Base-by-base conservation (phyloP, 2,329 filamentous ascomycete species). In the Aspergillus fischeri region DNA sequence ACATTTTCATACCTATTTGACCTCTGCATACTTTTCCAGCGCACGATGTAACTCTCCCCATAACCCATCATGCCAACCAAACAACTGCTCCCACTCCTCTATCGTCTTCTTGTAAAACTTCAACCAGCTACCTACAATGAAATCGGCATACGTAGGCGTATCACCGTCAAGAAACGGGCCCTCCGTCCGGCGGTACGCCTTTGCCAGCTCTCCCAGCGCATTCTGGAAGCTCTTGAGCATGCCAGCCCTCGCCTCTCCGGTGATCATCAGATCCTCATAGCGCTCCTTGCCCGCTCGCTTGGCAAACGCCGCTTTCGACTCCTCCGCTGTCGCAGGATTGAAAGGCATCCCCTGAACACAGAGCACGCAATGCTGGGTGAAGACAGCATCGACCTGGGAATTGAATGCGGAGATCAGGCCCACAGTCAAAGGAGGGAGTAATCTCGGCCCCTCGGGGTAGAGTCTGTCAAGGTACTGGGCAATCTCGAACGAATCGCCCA, bases 381-480 rank as follows among this genome's bases (percentile, higher is more conserved):
- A 60, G 41, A 56, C 21, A 3, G 59, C 53, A 41, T 60, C 53
- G 5, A 60, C 59, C 17, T 53, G 50, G n/a, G 27, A 17, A 38
- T 60, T 60, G 48, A 59, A 56, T 4, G 32, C 53, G 21, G 35
- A 38, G 11, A 48, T 27, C 4, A 55, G 38, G 17, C 35, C 35
- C 3, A 45, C 7, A 21, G 47, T 51, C 38, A 8, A 17, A 3
- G 24, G n/a, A 11, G 53, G 53, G 14, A 55, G 8, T 20, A 55
- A n/a, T 9, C 9, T 27, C 1, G 35, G 25, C 10, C 32, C 53
- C 8, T 47, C 38, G 3, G 53, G 53, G 27, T 51, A 51, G 27
- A 17, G 24, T n/a, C 44, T 32, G 20, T 63, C 54, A 14, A 61
- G 56, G 38, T 61, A 60, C 8, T 54, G n/a, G 1, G 61, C 56